These are phyloP conservation scores for Amanita subjunquillea DNA, from an alignment of 768 basidiomycete genomes.

Conservation along the genomic window DNA sequence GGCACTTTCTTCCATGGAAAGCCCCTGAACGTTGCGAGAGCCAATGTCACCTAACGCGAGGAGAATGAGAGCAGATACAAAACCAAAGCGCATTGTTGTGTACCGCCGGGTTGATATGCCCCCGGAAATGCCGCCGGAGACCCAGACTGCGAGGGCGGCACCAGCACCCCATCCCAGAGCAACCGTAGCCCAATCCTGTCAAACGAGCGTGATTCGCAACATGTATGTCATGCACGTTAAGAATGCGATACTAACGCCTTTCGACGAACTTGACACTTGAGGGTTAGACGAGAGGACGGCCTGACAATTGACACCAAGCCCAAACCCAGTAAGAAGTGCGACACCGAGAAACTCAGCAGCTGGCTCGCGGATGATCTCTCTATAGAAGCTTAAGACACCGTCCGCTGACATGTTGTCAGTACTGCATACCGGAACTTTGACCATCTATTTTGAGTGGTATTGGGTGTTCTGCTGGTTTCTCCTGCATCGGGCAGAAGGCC, in stretches of 20 bases:
- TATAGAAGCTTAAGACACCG: slow-evolving; percentile 8
- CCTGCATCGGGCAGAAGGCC: background rate
- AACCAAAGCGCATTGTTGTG: slow-evolving; percentile 9
- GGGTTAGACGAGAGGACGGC: slow-evolving; percentile 36
- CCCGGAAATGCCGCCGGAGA: slow-evolving; percentile 55
- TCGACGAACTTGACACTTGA: slow-evolving; percentile 33
- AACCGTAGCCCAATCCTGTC: slow-evolving; percentile 1
- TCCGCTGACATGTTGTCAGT: background rate
- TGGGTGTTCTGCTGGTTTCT: slow-evolving; percentile 2
- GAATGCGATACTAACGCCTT: slow-evolving; percentile 37
- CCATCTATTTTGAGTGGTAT: slow-evolving; percentile 40
- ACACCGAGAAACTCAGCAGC: slow-evolving; percentile 56
- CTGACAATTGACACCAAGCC: slow-evolving; percentile 49
- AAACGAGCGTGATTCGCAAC: background rate
- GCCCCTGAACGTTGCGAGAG: slow-evolving; percentile 54
- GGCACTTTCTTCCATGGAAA: slow-evolving; percentile 83
- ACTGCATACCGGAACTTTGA: slow-evolving; percentile 38
- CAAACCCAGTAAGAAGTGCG: slow-evolving; percentile 49
- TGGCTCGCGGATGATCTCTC: slow-evolving; percentile 42
- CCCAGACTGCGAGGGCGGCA: slow-evolving; percentile 59
- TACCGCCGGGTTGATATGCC: slow-evolving; percentile 69
- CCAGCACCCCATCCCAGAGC: slow-evolving; percentile 48
- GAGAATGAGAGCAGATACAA: background rate
- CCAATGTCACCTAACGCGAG: slow-evolving; percentile 49
- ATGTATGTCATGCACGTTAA: background rate